Evolutionary conservation across 257 asterid genomes (phyloP).

Genomic region (Salvia hispanica): DNA sequence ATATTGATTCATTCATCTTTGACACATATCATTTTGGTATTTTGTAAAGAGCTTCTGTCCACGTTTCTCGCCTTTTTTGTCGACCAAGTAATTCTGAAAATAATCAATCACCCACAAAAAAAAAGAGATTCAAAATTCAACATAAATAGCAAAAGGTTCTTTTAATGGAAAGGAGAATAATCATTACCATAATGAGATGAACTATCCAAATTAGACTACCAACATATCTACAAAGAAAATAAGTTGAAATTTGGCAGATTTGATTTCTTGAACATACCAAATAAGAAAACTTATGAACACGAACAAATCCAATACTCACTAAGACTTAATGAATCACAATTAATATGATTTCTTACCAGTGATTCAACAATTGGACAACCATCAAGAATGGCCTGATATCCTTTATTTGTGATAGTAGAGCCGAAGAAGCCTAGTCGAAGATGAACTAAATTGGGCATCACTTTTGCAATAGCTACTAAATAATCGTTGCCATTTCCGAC

Average conservation of each 20-base stretch:
- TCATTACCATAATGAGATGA: background rate
- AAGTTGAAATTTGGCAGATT: background rate
- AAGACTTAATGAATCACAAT: too few relatives aligned
- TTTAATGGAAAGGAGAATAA: background rate
- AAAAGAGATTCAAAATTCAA: background rate
- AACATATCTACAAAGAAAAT: background rate
- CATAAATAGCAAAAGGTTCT: background rate
- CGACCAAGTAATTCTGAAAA: background rate
- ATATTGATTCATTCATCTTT: too few relatives aligned
- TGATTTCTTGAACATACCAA: background rate
- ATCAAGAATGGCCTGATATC: slow-evolving; percentile 45
- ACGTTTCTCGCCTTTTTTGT: background rate
- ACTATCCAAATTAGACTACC: background rate
- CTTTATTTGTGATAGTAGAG: slow-evolving; percentile 33
- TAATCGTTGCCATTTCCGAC: slow-evolving; percentile 28
- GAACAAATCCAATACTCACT: too few relatives aligned
- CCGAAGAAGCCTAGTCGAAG: slow-evolving; percentile 30
- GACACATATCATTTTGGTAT: too few relatives aligned
- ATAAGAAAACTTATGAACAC: too few relatives aligned
- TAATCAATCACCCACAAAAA: too few relatives aligned
- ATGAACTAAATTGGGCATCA: slow-evolving; percentile 42
- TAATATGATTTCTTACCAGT: background rate
- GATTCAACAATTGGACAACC: slow-evolving; percentile 50
- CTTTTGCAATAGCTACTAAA: slow-evolving; percentile 44
- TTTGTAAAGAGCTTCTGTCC: too few relatives aligned